Conservation (phyloP, 192 early-diverging fungal genomes). For the Umbelopsis isabellina region DNA sequence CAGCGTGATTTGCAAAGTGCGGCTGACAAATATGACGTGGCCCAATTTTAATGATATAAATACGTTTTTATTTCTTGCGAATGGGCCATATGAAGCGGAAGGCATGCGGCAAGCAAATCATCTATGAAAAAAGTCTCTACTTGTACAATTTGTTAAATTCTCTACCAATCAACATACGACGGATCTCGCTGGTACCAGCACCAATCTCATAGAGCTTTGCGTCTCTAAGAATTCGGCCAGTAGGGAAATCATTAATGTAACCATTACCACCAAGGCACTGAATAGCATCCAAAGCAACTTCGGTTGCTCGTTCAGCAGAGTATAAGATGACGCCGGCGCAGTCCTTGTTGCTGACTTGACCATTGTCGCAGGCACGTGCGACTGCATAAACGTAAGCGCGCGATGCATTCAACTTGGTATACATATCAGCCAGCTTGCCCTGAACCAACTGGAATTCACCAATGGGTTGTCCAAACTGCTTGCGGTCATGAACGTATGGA, state of each 20-base stretch:
- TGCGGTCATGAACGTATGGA: constrained; percentile 85
- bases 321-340: constrained; percentile 95
- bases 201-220: constrained; percentile 97
- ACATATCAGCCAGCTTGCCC: constrained; percentile 97
- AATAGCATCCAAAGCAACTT: constrained; percentile 90
- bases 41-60: too few species aligned
- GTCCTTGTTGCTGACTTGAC: constrained; percentile 83
- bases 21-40: too few species aligned
- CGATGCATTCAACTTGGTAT: constrained; percentile 92
- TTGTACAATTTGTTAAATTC: constrained; percentile 73
- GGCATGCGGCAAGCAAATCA: too few species aligned
- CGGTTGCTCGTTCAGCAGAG: constrained; percentile 92
- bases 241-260: constrained; percentile 90
- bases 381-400: constrained; percentile 91
- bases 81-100: too few species aligned
- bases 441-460: constrained; percentile 92
- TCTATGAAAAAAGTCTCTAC: constrained; percentile 8
- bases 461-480: constrained; percentile 86
- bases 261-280: constrained; percentile 96
- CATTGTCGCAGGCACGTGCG: constrained; percentile 82
- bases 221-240: constrained; percentile 87
- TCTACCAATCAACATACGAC: constrained; percentile 88
- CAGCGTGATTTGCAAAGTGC: too few species aligned
- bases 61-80: too few species aligned
- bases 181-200: constrained; percentile 93